These are phyloP conservation scores for Phytopythium chamaehyphon DNA, from an alignment of 352 stramenopile genomes.

Conservation along the genomic window DNA sequence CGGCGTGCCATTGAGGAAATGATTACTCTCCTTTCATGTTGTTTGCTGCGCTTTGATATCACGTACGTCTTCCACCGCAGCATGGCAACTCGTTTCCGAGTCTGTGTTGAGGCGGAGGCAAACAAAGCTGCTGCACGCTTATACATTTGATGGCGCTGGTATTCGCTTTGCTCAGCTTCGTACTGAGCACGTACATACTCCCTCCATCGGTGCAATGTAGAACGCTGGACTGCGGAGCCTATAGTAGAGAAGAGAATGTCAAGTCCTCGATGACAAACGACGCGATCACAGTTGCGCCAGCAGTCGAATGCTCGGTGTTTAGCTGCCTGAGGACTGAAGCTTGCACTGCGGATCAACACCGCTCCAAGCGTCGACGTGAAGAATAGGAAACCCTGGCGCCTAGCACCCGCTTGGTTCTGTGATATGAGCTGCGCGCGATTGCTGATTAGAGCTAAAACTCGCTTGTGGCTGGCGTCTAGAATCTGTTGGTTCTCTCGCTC, in stretches of 20 bases:
- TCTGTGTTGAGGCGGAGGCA: conserved; percentile 1
- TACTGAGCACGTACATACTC: neutral
- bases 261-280: neutral
- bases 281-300: neutral
- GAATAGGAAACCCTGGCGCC: conserved; percentile 4
- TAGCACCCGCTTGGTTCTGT: conserved; percentile 4
- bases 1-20: neutral
- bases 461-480: conserved; percentile 15
- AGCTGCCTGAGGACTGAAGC: neutral
- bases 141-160: conserved; percentile 4
- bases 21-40: neutral
- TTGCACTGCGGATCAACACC: conserved; percentile 2
- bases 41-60: neutral
- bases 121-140: conserved; percentile 2
- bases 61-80: conserved; percentile 1
- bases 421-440: conserved; percentile 12
- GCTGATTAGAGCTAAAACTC: conserved; percentile 13
- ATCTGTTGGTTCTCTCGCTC: conserved; percentile 5
- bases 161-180: neutral
- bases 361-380: conserved; percentile 6
- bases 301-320: conserved; percentile 1
- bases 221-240: neutral
- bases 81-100: conserved; percentile 3
- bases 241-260: neutral
- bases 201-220: neutral